Conservation (phyloP, 495 filamentous ascomycete species). For the Hypoxylon perforatum region DNA sequence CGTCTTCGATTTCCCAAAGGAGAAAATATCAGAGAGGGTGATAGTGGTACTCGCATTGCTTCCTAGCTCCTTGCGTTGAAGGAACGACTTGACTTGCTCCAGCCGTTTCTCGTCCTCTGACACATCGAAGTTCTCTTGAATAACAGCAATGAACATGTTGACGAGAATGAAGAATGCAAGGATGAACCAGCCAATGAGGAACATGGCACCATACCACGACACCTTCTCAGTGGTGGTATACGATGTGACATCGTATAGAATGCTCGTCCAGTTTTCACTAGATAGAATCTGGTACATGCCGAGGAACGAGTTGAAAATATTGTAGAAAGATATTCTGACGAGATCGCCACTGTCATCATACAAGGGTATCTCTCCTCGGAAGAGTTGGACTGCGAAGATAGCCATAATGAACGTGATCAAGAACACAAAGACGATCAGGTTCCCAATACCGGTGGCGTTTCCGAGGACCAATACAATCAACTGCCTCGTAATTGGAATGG, state of each 20-base stretch:
- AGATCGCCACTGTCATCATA: constrained; percentile 64
- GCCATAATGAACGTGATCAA: constrained; percentile 92
- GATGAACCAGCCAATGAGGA: constrained; percentile 95
- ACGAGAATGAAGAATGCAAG: constrained; percentile 94
- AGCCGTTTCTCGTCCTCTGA: constrained; percentile 97
- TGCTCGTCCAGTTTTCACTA: constrained; percentile 93
- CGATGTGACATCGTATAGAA: constrained; percentile 84
- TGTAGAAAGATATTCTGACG: constrained; percentile 79
- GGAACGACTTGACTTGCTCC: constrained; percentile 92
- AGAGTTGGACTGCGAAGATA: constrained; percentile 93
- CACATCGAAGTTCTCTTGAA: constrained; percentile 99
- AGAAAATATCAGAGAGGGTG: constrained; percentile 88
- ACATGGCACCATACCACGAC: constrained; percentile 94
- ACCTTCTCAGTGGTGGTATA: constrained; percentile 70
- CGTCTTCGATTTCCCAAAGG: constrained; percentile 73
- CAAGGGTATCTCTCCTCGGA: constrained; percentile 82
- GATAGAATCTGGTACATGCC: constrained; percentile 99
- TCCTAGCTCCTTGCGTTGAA: constrained; percentile 89
- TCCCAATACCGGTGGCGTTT: constrained; percentile 90
- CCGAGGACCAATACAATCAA: constrained; percentile 89
- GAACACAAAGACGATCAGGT: constrained; percentile 95
- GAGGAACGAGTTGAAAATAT: constrained; percentile 94
- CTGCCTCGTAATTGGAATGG: constrained; percentile 84
- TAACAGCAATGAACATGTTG: constrained; percentile 99
- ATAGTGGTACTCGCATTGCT: constrained; percentile 71